phyloP scores from a whole-genome alignment of 2,329 filamentous ascomycete species.

The Metarhizium album region DNA sequence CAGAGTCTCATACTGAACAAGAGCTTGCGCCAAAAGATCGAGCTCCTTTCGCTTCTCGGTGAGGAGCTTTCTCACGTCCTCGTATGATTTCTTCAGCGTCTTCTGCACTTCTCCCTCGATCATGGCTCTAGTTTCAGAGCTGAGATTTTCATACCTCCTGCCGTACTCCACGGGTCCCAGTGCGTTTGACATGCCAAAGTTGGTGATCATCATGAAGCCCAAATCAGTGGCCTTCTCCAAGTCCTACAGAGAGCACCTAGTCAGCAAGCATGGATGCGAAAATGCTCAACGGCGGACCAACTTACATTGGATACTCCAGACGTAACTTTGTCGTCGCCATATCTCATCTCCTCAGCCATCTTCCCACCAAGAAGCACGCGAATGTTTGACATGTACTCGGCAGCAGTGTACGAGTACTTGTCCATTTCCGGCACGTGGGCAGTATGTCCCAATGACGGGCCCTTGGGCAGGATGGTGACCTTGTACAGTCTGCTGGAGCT shows the following conservation, averaged over 20 bases:
- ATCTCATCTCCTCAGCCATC: slow-evolving; percentile 84
- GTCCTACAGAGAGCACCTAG: slow-evolving; percentile 43
- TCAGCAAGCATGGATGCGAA: slow-evolving; percentile 12
- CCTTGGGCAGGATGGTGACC: slow-evolving; percentile 90
- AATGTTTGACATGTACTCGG: slow-evolving; percentile 70
- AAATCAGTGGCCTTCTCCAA: slow-evolving; percentile 70
- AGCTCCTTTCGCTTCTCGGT: slow-evolving; percentile 70
- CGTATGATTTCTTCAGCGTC: slow-evolving; percentile 70
- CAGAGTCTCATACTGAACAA: slow-evolving; percentile 91
- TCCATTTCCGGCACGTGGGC: slow-evolving; percentile 84
- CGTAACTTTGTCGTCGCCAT: slow-evolving; percentile 82
- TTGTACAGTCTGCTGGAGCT: slow-evolving; percentile 79
- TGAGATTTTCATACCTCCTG: slow-evolving; percentile 70
- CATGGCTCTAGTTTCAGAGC: slow-evolving; percentile 71
- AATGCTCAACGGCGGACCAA: slow-evolving; percentile 8
- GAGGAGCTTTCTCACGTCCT: slow-evolving; percentile 62
- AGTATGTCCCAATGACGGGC: slow-evolving; percentile 76
- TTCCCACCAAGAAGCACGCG: slow-evolving; percentile 78
- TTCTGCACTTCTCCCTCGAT: slow-evolving; percentile 85
- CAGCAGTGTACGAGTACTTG: slow-evolving; percentile 79
- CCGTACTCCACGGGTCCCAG: slow-evolving; percentile 86
- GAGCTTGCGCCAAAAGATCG: slow-evolving; percentile 75
- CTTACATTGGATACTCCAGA: slow-evolving; percentile 72
- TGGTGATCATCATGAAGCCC: slow-evolving; percentile 80
- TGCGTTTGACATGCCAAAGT: slow-evolving; percentile 77